Percentiles rank a stretch among this genome's conserved stretches.
Conservation (phyloP, 2,329 filamentous ascomycete genomes). For the Diaporthe longicolla region DNA sequence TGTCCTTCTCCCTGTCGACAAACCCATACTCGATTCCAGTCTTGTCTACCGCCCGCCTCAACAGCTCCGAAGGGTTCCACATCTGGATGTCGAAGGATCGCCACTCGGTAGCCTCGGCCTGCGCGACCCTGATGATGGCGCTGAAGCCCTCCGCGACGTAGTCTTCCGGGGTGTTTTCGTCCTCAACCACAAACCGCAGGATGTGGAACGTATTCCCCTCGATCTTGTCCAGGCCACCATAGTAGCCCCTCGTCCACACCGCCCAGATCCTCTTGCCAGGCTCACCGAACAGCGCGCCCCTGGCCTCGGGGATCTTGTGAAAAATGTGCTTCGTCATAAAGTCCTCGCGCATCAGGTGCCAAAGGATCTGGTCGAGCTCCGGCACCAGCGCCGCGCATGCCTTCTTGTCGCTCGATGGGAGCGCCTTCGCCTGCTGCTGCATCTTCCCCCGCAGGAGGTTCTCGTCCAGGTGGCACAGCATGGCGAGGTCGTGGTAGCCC, state of each 20-base stretch:
- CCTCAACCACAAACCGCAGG: slow-evolving; percentile 77
- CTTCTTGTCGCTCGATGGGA: slow-evolving; percentile 51
- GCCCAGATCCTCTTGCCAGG: slow-evolving; percentile 77
- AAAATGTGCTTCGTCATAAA: slow-evolving; percentile 79
- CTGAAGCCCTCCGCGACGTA: slow-evolving; percentile 68
- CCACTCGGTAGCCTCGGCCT: slow-evolving; percentile 80
- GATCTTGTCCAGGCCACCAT: slow-evolving; percentile 64
- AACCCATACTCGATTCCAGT: slow-evolving; percentile 64
- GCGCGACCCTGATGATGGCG: slow-evolving; percentile 76
- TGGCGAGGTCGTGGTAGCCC: slow-evolving; percentile 70
- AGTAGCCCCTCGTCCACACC: slow-evolving; percentile 79
- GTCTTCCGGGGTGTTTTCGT: slow-evolving; percentile 56
- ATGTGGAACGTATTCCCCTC: slow-evolving; percentile 79
- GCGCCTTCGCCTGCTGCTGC: slow-evolving; percentile 44
- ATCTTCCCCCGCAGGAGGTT: slow-evolving; percentile 70
- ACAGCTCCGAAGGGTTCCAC: slow-evolving; percentile 82
- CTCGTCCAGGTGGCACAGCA: slow-evolving; percentile 76
- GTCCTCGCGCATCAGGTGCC: slow-evolving; percentile 87
- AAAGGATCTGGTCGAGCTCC: slow-evolving; percentile 75
- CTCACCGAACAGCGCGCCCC: slow-evolving; percentile 76
- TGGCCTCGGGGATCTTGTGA: slow-evolving; percentile 68
- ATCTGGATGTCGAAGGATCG: slow-evolving; percentile 78
- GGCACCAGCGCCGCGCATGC: slow-evolving; percentile 76
- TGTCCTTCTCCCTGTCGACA: slow-evolving; percentile 73
- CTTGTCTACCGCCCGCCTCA: slow-evolving; percentile 62